A percentile compares a stretch with the other conserved stretches of the same genome.
Conservation (phyloP, 2,329 filamentous ascomycete species). For the Fusarium floridanum region DNA sequence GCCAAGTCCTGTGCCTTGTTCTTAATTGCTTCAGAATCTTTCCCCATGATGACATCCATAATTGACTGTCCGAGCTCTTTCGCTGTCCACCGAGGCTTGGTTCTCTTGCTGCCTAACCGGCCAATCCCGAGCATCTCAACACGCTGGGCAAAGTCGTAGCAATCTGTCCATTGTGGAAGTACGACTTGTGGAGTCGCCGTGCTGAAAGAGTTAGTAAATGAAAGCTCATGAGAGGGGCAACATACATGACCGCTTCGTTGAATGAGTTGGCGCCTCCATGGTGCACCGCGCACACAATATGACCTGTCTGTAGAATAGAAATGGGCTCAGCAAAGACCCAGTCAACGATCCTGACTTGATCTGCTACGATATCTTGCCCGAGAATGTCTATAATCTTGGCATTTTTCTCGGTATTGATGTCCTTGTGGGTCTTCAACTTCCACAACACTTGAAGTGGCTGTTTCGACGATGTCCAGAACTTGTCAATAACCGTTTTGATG, state of each 20-base stretch:
- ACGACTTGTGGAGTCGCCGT: not conserved
- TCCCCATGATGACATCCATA: not conserved
- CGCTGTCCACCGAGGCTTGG: not conserved
- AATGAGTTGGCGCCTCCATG: not conserved
- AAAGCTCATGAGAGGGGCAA: no score
- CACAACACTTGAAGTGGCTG: not conserved
- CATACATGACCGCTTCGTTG: not conserved
- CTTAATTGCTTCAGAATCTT: not conserved
- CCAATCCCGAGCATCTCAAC: not conserved
- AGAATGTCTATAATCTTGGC: not conserved
- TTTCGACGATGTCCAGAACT: not conserved
- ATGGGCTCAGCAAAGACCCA: not conserved
- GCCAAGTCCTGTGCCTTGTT: not conserved
- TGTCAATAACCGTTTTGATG: not conserved
- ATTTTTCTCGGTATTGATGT: not conserved
- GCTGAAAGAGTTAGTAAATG: not conserved
- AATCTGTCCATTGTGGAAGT: not conserved
- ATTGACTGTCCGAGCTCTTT: not conserved
- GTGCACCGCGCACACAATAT: not conserved
- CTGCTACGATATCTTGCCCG: not conserved
- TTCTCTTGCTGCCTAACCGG: not conserved
- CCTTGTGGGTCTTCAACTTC: not conserved
- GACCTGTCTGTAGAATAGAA: not conserved
- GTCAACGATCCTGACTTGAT: slow-evolving; percentile 1
- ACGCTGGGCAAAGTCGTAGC: not conserved